A percentile compares a stretch with the other conserved stretches of the same genome.
Conservation (phyloP, 2,329 filamentous ascomycete genomes). For the Acrodontium crateriforme region DNA sequence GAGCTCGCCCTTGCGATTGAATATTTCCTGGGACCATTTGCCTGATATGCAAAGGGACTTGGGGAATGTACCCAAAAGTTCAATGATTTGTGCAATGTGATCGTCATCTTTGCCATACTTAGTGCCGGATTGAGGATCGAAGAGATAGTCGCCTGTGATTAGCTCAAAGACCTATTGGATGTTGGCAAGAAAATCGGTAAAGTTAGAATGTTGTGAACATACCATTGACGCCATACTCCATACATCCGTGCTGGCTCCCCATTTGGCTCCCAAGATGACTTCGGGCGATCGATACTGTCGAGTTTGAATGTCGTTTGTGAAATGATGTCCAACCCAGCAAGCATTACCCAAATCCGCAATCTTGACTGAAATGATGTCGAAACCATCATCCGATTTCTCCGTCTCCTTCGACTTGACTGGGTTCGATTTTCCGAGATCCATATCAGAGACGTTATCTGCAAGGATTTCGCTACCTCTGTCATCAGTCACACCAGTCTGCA, state of each 20-base stretch:
- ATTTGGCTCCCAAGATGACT: constrained; percentile 91
- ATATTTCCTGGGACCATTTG: constrained; percentile 98
- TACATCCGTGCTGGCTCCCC: constrained; percentile 97
- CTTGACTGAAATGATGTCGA: constrained; percentile 89
- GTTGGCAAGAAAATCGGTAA: constrained; percentile 5
- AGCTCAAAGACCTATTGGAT: constrained; percentile 75
- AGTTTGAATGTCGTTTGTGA: constrained; percentile 98
- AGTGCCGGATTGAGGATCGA: constrained; percentile 94
- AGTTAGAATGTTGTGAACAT: constrained; percentile 38
- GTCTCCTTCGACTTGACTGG: constrained; percentile 45
- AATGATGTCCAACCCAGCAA: constrained; percentile 97
- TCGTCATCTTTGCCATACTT: constrained; percentile 99
- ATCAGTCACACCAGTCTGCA: constrained; percentile 15
- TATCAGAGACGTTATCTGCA: constrained; percentile 85
- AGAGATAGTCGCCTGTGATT: constrained; percentile 95
- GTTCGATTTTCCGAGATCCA: constrained; percentile 68
- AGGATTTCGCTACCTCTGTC: constrained; percentile 49
- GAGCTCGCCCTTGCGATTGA: constrained; percentile 92
- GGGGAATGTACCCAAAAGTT: constrained; percentile 84
- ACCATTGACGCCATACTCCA: constrained; percentile 98
- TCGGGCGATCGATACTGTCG: constrained; percentile 94
- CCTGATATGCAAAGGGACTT: constrained; percentile 83
- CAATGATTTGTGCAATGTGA: constrained; percentile 97
- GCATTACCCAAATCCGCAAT: constrained; percentile 97
- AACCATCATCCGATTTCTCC: constrained; percentile 40